Evolutionary conservation across 768 basidiomycete genomes (phyloP), one percentile per base, ranked within the genome.

Genomic region (Lentinula detonsa): DNA sequence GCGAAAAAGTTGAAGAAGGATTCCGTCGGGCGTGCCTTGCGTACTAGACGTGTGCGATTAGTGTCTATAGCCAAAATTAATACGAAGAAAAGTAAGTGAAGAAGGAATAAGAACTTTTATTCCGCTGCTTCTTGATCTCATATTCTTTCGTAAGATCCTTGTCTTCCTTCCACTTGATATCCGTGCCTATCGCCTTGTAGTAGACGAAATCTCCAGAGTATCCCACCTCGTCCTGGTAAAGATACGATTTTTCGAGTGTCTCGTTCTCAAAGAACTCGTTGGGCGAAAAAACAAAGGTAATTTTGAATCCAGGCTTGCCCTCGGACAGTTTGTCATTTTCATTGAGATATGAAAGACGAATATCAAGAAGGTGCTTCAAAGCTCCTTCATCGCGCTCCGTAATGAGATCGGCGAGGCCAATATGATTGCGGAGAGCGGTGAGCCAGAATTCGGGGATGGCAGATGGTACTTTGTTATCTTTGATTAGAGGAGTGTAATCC

Each of bases 1-100:
- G 78, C 76, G 84, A 99, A 99, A 78, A 98, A 99, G 83, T 94
- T 93, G 88, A 99, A 99, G 84, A 99, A 98, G 13, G 96, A 98
- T 37, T 95, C 92, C 5, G 91, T 87, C 8, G 93, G 91, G 66
- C 85, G 87, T 5, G 91, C 88, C 78, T 98, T 98, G 75, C 87
- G 83, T 45, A 90, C 85, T 39, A 91, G 76, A 63, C 90, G 88
- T 1, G 88, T 93, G 64, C 90, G 86, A 72, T 93, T 91, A 31
- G 91, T 93, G 71, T 88, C 91, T 92, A 18, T 15, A 37, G 56
- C 51, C 34, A 43, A 11, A 60, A 50, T 61, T 45, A 61, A 34
- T 18, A n/a, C 31, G 6, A 53, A 34, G 33, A 46, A 40, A 45
- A 59, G 59, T 42, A 16, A 33, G 42, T 23, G 48, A 11, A 51